Evolutionary conservation across 2,329 filamentous ascomycete genomes (phyloP), one percentile per base, ranked within the genome.

Genomic region (Colletotrichum tofieldiae): DNA sequence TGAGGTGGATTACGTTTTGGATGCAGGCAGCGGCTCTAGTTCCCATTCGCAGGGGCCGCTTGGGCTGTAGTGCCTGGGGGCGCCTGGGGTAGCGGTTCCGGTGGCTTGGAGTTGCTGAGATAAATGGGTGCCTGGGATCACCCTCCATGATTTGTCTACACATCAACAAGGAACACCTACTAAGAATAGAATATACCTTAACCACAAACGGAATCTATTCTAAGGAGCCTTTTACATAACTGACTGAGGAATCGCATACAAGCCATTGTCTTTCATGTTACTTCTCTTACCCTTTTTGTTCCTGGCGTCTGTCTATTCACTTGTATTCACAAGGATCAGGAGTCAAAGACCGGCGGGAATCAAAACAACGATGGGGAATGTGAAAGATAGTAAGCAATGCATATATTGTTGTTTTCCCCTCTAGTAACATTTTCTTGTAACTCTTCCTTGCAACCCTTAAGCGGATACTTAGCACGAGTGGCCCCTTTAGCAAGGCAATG

Each of bases 81-180:
- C 32, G 69, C 45, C 58, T 63, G 65, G 69, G 59, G 59, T 55
- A 68, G 37, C 39, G 63, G 63, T 39, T 51, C 55, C 51, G 41
- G 67, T 51, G 63, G 32, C 47, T 71, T 29, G 39, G 65, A 45
- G 45, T 26, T 45, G 47, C 47, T 20, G 23, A 35, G 29, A n/a
- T 61, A 26, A 52, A 47, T 32, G n/a, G 52, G 45, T 32, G 35
- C 37, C 39, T 68, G 20, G 26, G 41, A 18, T 14, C 32, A 29
- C 12, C 14, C 41, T 58, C 35, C 37, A 3, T 29, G 52, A 32
- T 52, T 65, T 18, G 16, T 49, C 54, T n/a, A 41, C 20, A 18
- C 32, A 56, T 23, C 52, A 55, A 37, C 29, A 37, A 47, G 7
- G 23, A 29, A 49, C 7, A 26, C n/a, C 45, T 23, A 49, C 11